Evolutionary conservation across 495 filamentous ascomycete species (phyloP), one percentile per base, ranked within the genome.

Genomic region (Penicillium crystallinum): DNA sequence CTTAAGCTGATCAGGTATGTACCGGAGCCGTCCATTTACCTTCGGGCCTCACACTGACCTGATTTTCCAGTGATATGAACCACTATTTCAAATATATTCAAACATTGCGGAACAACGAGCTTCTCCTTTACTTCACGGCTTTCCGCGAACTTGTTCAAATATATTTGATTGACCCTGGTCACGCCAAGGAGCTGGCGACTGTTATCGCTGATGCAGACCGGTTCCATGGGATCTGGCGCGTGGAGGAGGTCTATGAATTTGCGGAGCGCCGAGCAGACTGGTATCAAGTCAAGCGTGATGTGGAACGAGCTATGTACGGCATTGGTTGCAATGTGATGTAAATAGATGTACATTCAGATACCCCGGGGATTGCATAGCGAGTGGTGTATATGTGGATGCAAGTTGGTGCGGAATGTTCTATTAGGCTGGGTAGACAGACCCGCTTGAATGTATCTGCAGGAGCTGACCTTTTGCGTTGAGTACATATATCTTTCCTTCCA

Each of bases 221-320:
- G 11, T 99, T 97, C 66, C 76, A 85, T 14, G 95, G 95, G 2
- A 88, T 97, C 50, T 96, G 97, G 64, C 77, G 90, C 39, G 89
- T 90, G 21, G 93, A 99, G 63, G 95, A 99, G 69, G 93, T 97
- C 1, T 96, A 93, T 63, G 95, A 97, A 73, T 99, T 93, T 72
- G 95, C 91, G 11, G 90, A 96, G 67, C 74, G 95, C 53, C 75
- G 95, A 52, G 91, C 90, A 56, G 95, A 99, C 68, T 99, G 95
- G 95, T 95, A 86, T 64, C 76, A 81, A 47, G 87, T 99, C 4
- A 86, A 85, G 72, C 80, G 79, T 52, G 82, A 90, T 48, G 91
- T 99, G 18, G 95, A 99, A 77, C 85, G 88, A 71, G 91, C 90
- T 19, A 96, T 97, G 95, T 97, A 97, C 77, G 95, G 95, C 40